Evolutionary conservation across 768 basidiomycete species (phyloP), one percentile per base, ranked within the genome.

Genomic region (Tubosaeta sp.): DNA sequence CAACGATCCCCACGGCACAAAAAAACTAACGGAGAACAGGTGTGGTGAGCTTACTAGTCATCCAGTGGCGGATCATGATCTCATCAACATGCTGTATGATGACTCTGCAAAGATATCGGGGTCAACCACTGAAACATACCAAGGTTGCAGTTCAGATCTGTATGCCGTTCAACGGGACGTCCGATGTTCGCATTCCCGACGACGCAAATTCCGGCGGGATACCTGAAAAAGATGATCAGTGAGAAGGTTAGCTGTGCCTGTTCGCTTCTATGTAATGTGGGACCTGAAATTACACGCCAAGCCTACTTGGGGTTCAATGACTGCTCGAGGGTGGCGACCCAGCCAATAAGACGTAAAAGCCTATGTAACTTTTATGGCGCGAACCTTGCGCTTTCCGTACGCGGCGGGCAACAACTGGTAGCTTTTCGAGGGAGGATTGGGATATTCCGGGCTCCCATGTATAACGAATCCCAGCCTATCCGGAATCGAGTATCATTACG

Each of bases 21-120:
- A 43, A 34, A 43, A 22, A 27, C n/a, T 13, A 19, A 25, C 42
- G 25, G 47, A 29, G 27, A 8, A 5, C 27, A 29, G 8, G n/a
- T n/a, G n/a, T n/a, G n/a, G n/a, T n/a, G n/a, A n/a, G n/a, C n/a
- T n/a, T n/a, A n/a, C n/a, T n/a, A n/a, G n/a, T n/a, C n/a, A n/a
- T n/a, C n/a, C n/a, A n/a, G n/a, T n/a, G 37, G 27, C 50, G 46
- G 46, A 61, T 56, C 58, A 53, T 39, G 33, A 45, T 60, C 51
- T 43, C 29, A 50, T 51, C 50, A 50, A 26, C 7, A 16, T 12
- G 26, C 41, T 13, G 12, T 19, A 41, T 31, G 17, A 11, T 31
- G 34, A 22, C 29, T 14, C 17, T 44, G 37, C 47, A 33, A 49
- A 29, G 44, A 43, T 27, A 32, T 31, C 32, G 32, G 10, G 27